A percentile compares a stretch with the other conserved stretches of the same genome.
Conservation (phyloP, 2,329 filamentous ascomycete genomes). For the Rutstroemia sp. region DNA sequence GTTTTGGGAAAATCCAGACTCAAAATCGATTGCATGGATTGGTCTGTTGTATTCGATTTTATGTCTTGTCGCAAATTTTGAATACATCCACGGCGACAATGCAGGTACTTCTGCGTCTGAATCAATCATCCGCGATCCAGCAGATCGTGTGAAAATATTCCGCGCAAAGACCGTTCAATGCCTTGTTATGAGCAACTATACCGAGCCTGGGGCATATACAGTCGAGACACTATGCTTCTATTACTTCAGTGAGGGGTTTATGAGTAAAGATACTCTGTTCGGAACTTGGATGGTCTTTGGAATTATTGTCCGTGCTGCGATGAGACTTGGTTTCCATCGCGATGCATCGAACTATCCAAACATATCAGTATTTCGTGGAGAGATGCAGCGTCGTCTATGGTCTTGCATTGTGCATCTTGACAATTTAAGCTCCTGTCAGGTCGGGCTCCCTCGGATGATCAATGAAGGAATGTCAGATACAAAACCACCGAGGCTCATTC, state of each 20-base stretch:
- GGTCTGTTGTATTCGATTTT: conserved; percentile 37
- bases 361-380: conserved; percentile 44
- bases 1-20: conserved; percentile 25
- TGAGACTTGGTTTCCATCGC: conserved; percentile 51
- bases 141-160: conserved; percentile 39
- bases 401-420: conserved; percentile 50
- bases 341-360: conserved; percentile 42
- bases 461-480: conserved; percentile 57
- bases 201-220: conserved; percentile 40
- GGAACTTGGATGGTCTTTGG: conserved; percentile 46
- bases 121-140: conserved; percentile 34
- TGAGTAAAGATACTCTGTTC: conserved; percentile 43
- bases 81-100: conserved; percentile 1
- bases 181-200: conserved; percentile 44
- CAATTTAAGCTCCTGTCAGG: conserved; percentile 56
- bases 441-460: conserved; percentile 62
- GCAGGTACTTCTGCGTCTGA: conserved; percentile 34
- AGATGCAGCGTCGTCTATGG: conserved; percentile 58
- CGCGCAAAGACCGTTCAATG: conserved; percentile 44
- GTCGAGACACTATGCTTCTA: conserved; percentile 46
- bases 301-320: conserved; percentile 44
- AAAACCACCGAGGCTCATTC: conserved; percentile 50
- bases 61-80: conserved; percentile 3
- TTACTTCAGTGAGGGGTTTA: conserved; percentile 44
- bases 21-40: conserved; percentile 41